Base-by-base conservation (phyloP, 2,329 filamentous ascomycete species). In the Cylindrodendrum hubeiense region DNA sequence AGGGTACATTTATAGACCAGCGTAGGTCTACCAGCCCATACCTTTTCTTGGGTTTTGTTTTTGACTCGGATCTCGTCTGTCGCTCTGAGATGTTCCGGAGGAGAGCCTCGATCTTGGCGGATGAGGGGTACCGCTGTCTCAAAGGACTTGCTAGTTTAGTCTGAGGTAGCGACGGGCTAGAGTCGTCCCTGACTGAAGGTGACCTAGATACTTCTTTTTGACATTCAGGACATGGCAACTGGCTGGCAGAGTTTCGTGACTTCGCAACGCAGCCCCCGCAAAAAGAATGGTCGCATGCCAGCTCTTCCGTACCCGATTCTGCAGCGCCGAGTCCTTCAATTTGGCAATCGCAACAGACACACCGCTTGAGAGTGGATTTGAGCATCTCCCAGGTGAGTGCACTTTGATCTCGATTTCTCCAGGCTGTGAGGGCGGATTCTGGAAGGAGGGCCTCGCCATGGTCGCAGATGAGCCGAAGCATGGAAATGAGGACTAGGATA, bases 391-490 rank as follows among this genome's bases (percentile, higher is more conserved):
- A 54, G 26, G 5, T 28, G 10, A 54, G 13, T 7, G 19, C 21
- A 3, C 6, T 6, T 3, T 15, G 56, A 8, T 15, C 5, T 21
- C n/a, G 15, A 0, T 1, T 9, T 41, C 12, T 65, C 60, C 57
- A 67, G 2, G 10, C 7, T 24, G 59, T 26, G 0, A 50, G 3
- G 0, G 55, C 57, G 0, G 17, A 0, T 5, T 1, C 2, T 0
- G 59, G n/a, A 15, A 67, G 41, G 1, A 67, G 47, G 0, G 30
- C 22, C 2, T 60, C 59, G 2, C 67, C 67, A 6, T 68, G 60
- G 22, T 67, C 33, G 13, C 67, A 67, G n/a, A 67, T 67, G 0
- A 3, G 49, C 1, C 67, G 60, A 0, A 68, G 57, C n/a, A 47
- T 44, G 3, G 51, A 33, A 1, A 67, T 63, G 0, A 66, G 5